Conservation (phyloP, 2,329 filamentous ascomycete genomes). For the Gremmenia infestans region DNA sequence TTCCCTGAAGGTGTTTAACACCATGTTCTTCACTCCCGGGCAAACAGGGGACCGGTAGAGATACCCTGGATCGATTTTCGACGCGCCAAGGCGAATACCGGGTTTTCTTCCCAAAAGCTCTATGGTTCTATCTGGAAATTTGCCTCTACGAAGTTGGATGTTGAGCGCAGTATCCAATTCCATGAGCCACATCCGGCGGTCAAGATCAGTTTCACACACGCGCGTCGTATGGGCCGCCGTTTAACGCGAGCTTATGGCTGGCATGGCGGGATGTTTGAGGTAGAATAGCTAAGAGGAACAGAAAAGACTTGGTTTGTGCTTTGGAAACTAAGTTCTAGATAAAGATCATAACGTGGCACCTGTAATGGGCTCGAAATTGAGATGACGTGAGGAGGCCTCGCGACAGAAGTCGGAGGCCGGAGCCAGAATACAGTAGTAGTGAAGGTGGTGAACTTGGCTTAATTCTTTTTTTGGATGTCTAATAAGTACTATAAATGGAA, state of each 20-base stretch:
- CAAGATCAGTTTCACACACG: constrained; percentile 45
- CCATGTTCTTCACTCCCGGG: constrained; percentile 36
- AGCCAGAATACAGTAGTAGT: too few relatives aligned
- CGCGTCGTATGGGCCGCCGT: constrained; percentile 43
- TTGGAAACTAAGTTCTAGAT: too few relatives aligned
- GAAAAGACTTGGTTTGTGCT: too few relatives aligned
- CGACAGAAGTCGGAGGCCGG: too few relatives aligned
- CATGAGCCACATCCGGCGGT: constrained; percentile 52
- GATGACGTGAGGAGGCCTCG: too few relatives aligned
- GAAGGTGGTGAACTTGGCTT: too few relatives aligned
- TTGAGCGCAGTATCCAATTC: constrained; percentile 48
- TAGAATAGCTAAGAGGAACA: not conserved
- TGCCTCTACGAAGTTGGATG: constrained; percentile 34
- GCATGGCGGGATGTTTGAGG: constrained; percentile 39
- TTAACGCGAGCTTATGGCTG: constrained; percentile 47
- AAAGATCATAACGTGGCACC: too few relatives aligned
- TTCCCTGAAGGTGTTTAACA: constrained; percentile 37
- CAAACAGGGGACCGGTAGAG: constrained; percentile 38
- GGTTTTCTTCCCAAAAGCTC: constrained; percentile 49
- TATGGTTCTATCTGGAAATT: constrained; percentile 59
- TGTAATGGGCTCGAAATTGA: too few relatives aligned
- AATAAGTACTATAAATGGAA: too few relatives aligned
- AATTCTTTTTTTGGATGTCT: too few relatives aligned
- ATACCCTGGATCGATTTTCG: constrained; percentile 48
- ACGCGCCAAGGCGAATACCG: constrained; percentile 43